Evolutionary conservation across 148 eudicot species (phyloP), one percentile per base, ranked within the genome.

Genomic region (Camellia japonica): DNA sequence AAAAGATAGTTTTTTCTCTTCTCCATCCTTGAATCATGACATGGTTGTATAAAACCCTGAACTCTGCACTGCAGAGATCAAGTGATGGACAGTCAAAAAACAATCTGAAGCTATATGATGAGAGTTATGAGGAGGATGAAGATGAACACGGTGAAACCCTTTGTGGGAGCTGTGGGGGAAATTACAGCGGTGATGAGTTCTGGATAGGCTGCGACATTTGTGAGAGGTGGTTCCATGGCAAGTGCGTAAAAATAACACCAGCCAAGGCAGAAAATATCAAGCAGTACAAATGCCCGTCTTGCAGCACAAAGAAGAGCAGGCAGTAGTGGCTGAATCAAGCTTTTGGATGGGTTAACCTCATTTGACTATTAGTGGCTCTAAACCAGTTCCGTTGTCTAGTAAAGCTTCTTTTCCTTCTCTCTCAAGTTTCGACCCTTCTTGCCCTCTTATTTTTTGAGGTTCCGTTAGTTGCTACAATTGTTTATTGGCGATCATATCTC

Each of bases 141-240:
- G 89, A 87, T 56, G 89, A 87, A 42, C 83, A 87, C 20, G 83
- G 85, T 0, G 87, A 87, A 73, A 84, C 89, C 59, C 79, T 82
- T 20, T 87, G 89, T 58, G 89, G 89, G 20, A 87, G 85, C 82
- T 87, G 89, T 78, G 87, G 87, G 42, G 88, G 86, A 62, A 81
- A 81, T 72, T 85, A 85, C 82, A 81, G 68, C 79, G 88, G 74
- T 0, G 86, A 85, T 77, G 90, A 85, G 73, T 87, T 87, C 78
- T 87, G 90, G 90, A 87, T 87, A 15, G 84, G 90, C n/a, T 87
- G 88, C 64, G 90, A 85, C 80, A 81, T 85, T 9, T 87, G 90
- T 41, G 89, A 87, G 71, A 80, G 75, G 82, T 87, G 89, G 89
- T 87, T 56, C 65, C 89, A 87, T 42, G 89, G 89, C 18, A 87